phyloP scores from a whole-genome alignment of 306 rosid species.

The Vachellia collinsii region DNA sequence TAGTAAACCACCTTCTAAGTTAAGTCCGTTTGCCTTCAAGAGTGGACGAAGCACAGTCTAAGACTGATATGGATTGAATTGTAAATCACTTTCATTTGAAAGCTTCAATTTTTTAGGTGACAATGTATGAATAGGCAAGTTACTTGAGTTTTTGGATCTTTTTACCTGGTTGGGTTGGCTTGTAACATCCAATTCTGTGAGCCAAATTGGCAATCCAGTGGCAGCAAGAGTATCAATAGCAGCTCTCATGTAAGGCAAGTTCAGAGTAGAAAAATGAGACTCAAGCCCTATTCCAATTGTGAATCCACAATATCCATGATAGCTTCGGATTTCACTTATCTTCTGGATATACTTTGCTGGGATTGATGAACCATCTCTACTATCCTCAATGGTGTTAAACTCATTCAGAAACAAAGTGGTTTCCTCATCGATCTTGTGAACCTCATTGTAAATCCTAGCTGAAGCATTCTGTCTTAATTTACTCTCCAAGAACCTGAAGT shows the following conservation, averaged over 20 bases:
- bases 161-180: slow-evolving; percentile 58
- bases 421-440: slow-evolving; percentile 43
- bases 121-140: neutral
- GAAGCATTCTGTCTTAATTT: slow-evolving; percentile 51
- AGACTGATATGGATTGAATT: neutral
- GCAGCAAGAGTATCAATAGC: slow-evolving; percentile 70
- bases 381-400: slow-evolving; percentile 68
- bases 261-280: slow-evolving; percentile 61
- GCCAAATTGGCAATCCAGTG: slow-evolving; percentile 67
- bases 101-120: neutral
- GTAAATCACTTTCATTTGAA: neutral
- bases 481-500: slow-evolving; percentile 56
- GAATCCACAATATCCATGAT: slow-evolving; percentile 19
- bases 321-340: slow-evolving; percentile 48
- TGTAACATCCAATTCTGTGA: slow-evolving; percentile 74
- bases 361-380: slow-evolving; percentile 38
- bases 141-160: neutral
- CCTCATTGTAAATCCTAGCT: slow-evolving; percentile 43
- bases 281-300: slow-evolving; percentile 68
- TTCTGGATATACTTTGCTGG: slow-evolving; percentile 62
- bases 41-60: neutral
- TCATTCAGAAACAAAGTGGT: slow-evolving; percentile 71
- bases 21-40: neutral
- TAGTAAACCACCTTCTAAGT: neutral
- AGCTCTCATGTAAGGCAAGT: slow-evolving; percentile 71